Percentiles rank a stretch among this genome's conserved stretches.
Conservation (phyloP, 108 stramenopile species). For the Nitzschia inconspicua region DNA sequence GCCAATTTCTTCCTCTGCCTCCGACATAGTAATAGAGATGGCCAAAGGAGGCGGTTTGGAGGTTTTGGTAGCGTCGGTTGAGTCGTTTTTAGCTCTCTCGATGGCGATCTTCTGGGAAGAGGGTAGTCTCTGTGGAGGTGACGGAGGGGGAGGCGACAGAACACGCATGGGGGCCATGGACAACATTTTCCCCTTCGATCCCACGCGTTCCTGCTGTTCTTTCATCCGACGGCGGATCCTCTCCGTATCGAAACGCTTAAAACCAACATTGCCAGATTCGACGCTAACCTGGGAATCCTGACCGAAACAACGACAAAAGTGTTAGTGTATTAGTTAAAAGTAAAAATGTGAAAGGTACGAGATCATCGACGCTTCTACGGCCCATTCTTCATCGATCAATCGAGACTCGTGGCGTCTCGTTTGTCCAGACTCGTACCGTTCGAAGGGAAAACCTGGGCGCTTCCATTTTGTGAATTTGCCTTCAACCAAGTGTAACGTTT, state of each 20-base stretch:
- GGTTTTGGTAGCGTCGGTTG: not conserved
- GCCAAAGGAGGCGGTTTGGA: slow-evolving; percentile 8
- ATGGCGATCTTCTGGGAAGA: not conserved
- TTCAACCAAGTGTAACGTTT: too few relatives aligned
- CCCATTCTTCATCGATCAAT: too few relatives aligned
- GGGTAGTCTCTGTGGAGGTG: slow-evolving; percentile 1
- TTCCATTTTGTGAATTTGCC: too few relatives aligned
- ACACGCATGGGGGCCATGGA: slow-evolving; percentile 1
- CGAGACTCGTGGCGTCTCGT: too few relatives aligned
- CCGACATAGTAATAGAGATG: slow-evolving; percentile 23
- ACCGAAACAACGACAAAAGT: too few relatives aligned
- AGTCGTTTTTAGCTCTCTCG: not conserved
- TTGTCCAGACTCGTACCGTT: too few relatives aligned
- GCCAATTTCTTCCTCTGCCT: slow-evolving; percentile 21
- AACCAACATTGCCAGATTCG: too few relatives aligned
- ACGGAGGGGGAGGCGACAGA: not conserved
- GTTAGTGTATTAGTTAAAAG: too few relatives aligned
- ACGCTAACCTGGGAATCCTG: too few relatives aligned
- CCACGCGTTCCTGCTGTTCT: slow-evolving; percentile 9
- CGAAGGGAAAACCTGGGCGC: too few relatives aligned
- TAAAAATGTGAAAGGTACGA: too few relatives aligned
- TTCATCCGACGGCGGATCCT: slow-evolving; percentile 23
- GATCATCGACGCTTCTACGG: too few relatives aligned
- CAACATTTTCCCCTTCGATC: slow-evolving; percentile 6
- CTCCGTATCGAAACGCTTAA: slow-evolving; percentile 29